phyloP scores from a whole-genome alignment of 2,329 filamentous ascomycete species.

The Trichoderma gracile region DNA sequence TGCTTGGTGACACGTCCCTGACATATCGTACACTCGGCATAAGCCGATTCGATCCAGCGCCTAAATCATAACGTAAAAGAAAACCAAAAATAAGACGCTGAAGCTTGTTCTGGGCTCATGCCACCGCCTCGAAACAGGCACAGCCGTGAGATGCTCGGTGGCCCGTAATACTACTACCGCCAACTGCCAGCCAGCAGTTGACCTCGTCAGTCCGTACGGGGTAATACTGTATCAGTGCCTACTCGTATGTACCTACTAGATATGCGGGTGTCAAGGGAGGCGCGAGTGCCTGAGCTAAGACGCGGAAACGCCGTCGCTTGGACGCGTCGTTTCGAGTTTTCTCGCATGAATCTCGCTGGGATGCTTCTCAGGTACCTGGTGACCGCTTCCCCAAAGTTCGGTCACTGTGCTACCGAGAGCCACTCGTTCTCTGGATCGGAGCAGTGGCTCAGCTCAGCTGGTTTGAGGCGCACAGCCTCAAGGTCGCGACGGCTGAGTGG shows the following conservation, averaged over 20 bases:
- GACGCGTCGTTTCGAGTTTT: background rate
- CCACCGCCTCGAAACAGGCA: background rate
- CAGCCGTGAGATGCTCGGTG: slow-evolving; percentile 4
- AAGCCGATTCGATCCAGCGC: slow-evolving; percentile 19
- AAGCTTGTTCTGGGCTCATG: slow-evolving; percentile 12
- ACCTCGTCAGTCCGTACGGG: background rate
- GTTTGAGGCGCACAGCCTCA: no score
- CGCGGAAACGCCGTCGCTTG: slow-evolving; percentile 2
- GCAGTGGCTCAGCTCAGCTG: no score
- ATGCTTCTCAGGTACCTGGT: no score
- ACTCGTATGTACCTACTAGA: no score
- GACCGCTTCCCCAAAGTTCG: no score
- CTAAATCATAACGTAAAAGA: slow-evolving; percentile 20
- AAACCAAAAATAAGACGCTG: slow-evolving; percentile 17
- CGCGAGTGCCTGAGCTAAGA: slow-evolving; percentile 5
- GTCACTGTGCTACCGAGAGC: no score
- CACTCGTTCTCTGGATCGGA: no score
- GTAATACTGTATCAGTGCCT: no score
- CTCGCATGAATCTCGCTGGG: no score
- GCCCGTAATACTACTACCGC: slow-evolving; percentile 8
- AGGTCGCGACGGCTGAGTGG: no score
- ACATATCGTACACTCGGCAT: slow-evolving; percentile 9
- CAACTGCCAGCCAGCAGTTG: background rate
- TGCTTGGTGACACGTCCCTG: slow-evolving; percentile 17
- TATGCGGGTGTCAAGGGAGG: background rate